phyloP scores from a whole-genome alignment of 305 asterid genomes.

The Fraxinus greggii region DNA sequence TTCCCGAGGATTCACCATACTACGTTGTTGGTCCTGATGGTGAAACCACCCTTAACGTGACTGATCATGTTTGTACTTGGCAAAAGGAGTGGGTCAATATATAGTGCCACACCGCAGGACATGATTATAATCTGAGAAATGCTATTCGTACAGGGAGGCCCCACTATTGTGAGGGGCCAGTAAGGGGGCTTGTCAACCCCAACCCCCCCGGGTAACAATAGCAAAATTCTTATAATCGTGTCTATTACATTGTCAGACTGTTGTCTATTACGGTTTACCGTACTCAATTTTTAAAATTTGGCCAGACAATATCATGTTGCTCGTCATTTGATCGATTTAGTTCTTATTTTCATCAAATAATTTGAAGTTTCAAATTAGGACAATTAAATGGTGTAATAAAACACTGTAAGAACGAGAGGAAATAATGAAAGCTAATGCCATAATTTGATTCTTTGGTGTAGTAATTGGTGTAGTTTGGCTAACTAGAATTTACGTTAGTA shows the following conservation, averaged over 20 bases:
- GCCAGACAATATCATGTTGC: not conserved
- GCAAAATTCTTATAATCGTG: not conserved
- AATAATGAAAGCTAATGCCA: not conserved
- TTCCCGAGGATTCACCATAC: slow-evolving; percentile 49
- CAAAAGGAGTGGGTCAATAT: slow-evolving; percentile 25
- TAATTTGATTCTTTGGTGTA: not conserved
- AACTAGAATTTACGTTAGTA: too few relatives aligned
- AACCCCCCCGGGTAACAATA: too few relatives aligned
- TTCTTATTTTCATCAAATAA: not conserved
- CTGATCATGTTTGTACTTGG: slow-evolving; percentile 25
- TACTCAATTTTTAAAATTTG: not conserved
- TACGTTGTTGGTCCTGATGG: slow-evolving; percentile 44
- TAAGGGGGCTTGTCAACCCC: too few relatives aligned
- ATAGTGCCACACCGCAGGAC: not conserved
- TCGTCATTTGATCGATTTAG: not conserved
- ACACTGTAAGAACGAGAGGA: too few relatives aligned
- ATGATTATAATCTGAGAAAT: not conserved
- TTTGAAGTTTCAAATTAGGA: not conserved
- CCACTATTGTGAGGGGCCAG: too few relatives aligned
- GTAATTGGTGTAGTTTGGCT: too few relatives aligned
- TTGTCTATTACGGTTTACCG: not conserved
- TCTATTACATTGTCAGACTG: not conserved
- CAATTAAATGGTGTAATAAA: not conserved
- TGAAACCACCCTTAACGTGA: slow-evolving; percentile 32
- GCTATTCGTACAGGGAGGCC: too few relatives aligned